Conservation (phyloP, 108 stramenopile genomes). For the Cyclotella atomus region DNA sequence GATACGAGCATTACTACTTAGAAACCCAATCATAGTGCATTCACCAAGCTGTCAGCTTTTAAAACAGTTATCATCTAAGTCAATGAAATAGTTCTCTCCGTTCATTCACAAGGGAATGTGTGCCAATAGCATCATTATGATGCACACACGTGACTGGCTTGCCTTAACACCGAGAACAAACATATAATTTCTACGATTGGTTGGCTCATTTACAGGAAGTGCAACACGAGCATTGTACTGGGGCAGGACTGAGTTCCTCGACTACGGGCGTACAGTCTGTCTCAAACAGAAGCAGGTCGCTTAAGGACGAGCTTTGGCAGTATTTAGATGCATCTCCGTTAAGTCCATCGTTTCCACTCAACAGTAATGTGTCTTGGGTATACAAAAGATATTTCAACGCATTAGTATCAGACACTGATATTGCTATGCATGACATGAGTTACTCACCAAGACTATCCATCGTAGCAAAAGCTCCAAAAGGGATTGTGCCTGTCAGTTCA, state of each 20-base stretch:
- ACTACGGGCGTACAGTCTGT: conserved; percentile 20
- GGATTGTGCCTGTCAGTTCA: conserved; percentile 20
- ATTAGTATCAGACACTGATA: background rate
- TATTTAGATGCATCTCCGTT: conserved; percentile 6
- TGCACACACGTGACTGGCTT: too few relatives aligned
- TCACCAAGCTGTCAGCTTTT: too few relatives aligned
- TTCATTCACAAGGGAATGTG: background rate
- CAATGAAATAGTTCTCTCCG: background rate
- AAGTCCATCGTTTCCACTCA: conserved; percentile 18
- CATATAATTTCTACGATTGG: too few relatives aligned
- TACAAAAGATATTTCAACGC: background rate
- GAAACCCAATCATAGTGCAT: too few relatives aligned
- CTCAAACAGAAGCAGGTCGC: conserved; percentile 9
- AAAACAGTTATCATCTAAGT: background rate
- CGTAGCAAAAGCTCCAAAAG: conserved; percentile 17
- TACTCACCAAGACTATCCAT: conserved; percentile 20
- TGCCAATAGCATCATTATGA: background rate
- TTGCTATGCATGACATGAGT: background rate
- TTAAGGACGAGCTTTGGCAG: conserved; percentile 1
- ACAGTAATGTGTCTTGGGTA: conserved; percentile 9
- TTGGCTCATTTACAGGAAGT: conserved; percentile 11
- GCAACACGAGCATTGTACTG: conserved; percentile 21
- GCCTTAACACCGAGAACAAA: background rate
- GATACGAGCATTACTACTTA: too few relatives aligned
- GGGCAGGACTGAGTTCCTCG: conserved; percentile 5